phyloP scores from a whole-genome alignment of 371 early-diverging fungal genomes.

The Circinella minor region DNA sequence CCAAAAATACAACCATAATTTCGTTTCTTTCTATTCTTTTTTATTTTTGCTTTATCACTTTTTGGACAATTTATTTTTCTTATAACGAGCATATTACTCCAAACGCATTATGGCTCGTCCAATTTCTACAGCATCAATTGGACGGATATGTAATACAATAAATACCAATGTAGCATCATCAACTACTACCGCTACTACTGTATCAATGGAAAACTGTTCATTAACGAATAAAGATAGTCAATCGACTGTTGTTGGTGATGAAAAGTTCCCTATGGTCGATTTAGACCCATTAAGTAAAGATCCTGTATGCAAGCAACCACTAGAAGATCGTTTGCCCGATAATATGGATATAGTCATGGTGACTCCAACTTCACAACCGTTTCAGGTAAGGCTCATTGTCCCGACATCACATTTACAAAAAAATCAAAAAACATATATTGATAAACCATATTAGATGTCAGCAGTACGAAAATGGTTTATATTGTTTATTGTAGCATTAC shows the following conservation, averaged over 20 bases:
- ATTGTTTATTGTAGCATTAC: conserved; percentile 44
- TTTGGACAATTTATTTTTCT: neutral
- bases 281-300: neutral
- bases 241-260: conserved; percentile 6
- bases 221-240: conserved; percentile 5
- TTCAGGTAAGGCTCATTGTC: neutral
- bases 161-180: neutral
- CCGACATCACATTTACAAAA: neutral
- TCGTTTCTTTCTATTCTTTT: neutral
- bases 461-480: conserved; percentile 42
- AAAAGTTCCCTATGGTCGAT: neutral
- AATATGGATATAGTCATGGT: conserved; percentile 13
- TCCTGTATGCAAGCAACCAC: neutral
- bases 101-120: neutral
- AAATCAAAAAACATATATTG: neutral
- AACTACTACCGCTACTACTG: neutral
- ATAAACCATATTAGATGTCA: conserved; percentile 8
- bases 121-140: neutral
- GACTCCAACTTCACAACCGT: conserved; percentile 5
- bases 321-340: conserved; percentile 7
- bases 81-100: neutral
- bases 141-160: neutral
- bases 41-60: neutral
- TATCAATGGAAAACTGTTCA: neutral
- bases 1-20: conserved; percentile 1